A percentile compares a stretch with the other conserved stretches of the same genome.
Evolutionary conservation across 495 filamentous ascomycete genomes (phyloP).

Genomic region (Trypethelium eluteriae): DNA sequence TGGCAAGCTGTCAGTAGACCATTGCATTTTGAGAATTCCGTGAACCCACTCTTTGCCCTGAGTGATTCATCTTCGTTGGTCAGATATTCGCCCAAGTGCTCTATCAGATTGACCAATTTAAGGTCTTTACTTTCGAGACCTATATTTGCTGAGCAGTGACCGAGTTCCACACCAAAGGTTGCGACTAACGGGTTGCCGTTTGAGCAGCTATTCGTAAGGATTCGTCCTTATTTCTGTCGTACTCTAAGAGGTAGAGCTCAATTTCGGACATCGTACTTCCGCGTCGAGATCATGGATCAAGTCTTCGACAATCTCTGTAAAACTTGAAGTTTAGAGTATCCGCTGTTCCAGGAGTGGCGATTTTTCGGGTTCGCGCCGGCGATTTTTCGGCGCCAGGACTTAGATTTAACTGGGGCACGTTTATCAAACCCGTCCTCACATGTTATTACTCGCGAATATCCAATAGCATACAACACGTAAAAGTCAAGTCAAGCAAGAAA

Average conservation of each 20-base stretch:
- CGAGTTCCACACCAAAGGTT: neutral
- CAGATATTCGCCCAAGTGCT: conserved; percentile 61
- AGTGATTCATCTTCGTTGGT: conserved; percentile 60
- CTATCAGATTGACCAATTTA: conserved; percentile 59
- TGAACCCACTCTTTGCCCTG: conserved; percentile 45
- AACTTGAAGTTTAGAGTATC: neutral
- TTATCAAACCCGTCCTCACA: too few relatives aligned
- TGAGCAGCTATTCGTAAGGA: conserved; percentile 50
- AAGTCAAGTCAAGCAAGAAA: too few relatives aligned
- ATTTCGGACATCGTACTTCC: conserved; percentile 48
- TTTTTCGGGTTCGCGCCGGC: neutral
- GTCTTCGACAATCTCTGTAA: neutral
- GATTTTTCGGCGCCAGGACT: neutral
- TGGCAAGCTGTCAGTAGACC: neutral
- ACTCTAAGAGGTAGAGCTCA: conserved; percentile 57
- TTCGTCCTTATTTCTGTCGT: conserved; percentile 55
- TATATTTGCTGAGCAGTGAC: conserved; percentile 30
- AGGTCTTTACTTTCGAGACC: conserved; percentile 55
- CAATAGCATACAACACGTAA: too few relatives aligned
- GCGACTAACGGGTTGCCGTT: conserved; percentile 46
- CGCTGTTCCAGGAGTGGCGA: neutral
- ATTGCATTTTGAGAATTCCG: too few relatives aligned
- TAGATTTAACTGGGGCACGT: too few relatives aligned
- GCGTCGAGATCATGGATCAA: neutral
- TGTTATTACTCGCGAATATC: too few relatives aligned